Base-by-base conservation (phyloP, 768 basidiomycete species). In the Nidularia pulvinata region DNA sequence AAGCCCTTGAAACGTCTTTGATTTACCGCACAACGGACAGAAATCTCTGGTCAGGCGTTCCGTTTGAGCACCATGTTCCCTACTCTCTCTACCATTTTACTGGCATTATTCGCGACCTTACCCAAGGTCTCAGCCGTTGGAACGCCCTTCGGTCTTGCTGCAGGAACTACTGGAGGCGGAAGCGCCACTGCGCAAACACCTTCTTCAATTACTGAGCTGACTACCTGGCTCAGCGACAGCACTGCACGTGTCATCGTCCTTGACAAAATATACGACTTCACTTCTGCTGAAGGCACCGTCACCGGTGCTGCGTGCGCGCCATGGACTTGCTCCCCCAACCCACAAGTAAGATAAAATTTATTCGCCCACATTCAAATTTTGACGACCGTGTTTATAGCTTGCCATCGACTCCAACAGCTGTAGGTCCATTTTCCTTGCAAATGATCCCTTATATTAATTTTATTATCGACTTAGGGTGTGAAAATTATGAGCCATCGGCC, bases 251-350 rank as follows among this genome's bases (percentile, higher is more conserved):
- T 61, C 11, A 66, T 64, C 16, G 42, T 64, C 6, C 53, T 66
- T 6, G 57, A 61, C 32, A 58, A 51, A 10, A 46, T 57, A 16
- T 66, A 48, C 22, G 61, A 66, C 46, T 64, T 59, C 42, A 62
- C 64, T 13, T 48, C 51, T 6, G 43, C 52, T 36, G 62, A 63
- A 35, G 64, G 64, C 4, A 63, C 58, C 22, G 52, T 55, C 0
- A 65, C 57, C 37, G 54, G 55, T 1, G 48, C 54, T 5, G 54
- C 55, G 7, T 65, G 64, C 48, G 52, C 49, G 33, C 62, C 64
- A 1, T 65, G 64, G 62, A 63, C 64, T 2, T 65, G 64, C 47
- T 55, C 39, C 22, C 59, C 64, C 6, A 65, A 61, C 49, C 60
- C 64, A 2, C 64, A 65, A 53, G 56, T 59, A 16, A 13, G 13